These are phyloP conservation scores for Aureobasidium mangrovei DNA, from an alignment of 2,329 filamentous ascomycete species.

Conservation along the genomic window DNA sequence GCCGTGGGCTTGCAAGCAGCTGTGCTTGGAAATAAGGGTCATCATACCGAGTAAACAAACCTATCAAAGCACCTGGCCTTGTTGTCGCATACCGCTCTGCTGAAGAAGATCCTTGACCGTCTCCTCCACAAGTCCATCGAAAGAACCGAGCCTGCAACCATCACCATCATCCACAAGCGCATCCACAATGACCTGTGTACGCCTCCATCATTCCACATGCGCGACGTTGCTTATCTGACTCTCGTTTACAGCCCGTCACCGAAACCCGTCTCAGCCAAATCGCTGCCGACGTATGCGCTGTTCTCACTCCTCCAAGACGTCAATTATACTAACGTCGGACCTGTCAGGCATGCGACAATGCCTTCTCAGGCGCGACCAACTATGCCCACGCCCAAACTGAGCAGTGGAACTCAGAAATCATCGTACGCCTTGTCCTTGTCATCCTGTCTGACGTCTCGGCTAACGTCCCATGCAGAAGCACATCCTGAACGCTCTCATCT, in stretches of 20 bases:
- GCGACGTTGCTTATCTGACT: slow-evolving; percentile 4
- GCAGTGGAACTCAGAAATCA: slow-evolving; percentile 86
- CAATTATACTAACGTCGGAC: neutral
- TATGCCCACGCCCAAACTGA: slow-evolving; percentile 84
- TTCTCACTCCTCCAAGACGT: neutral
- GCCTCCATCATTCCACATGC: neutral
- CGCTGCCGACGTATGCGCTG: slow-evolving; percentile 57
- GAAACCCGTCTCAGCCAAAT: slow-evolving; percentile 75
- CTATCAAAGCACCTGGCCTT: neutral
- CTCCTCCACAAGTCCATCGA: neutral
- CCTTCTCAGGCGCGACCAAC: slow-evolving; percentile 62
- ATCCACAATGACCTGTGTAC: slow-evolving; percentile 2
- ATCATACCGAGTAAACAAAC: slow-evolving; percentile 8
- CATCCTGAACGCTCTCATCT: slow-evolving; percentile 69
- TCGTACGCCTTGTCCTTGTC: slow-evolving; percentile 52
- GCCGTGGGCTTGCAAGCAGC: too few species aligned
- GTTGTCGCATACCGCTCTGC: neutral
- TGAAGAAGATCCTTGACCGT: neutral
- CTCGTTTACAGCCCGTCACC: slow-evolving; percentile 56
- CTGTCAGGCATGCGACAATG: slow-evolving; percentile 68
- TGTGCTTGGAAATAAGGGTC: neutral
- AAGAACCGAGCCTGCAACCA: neutral
- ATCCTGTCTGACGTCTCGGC: slow-evolving; percentile 24
- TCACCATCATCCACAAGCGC: neutral
- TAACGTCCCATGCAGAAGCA: slow-evolving; percentile 47